Base-by-base conservation (phyloP, 2,329 filamentous ascomycete species). In the Aspergillus unguis region DNA sequence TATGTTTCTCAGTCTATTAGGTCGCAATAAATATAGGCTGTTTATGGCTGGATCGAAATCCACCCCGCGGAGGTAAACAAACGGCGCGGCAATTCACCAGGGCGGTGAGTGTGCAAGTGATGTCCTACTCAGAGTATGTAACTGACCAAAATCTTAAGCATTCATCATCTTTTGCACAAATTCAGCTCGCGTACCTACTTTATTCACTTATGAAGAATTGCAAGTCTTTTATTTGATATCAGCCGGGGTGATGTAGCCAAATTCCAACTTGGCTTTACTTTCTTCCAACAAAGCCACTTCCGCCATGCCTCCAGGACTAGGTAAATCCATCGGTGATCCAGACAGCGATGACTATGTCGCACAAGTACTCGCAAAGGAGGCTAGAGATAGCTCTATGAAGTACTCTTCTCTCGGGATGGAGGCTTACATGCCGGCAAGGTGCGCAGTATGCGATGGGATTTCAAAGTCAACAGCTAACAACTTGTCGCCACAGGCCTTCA, bases 351-450 rank as follows among this genome's bases (percentile, higher is more conserved):
- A 75, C 26, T 90, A 91, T 64, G 85, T 96, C 57, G 90, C 90
- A 11, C 80, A 81, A 44, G 76, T 96, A n/a, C 78, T 97, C 33
- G 83, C 85, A 46, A 83, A 87, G 60, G 92, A 96, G 71, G 92
- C 92, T 9, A 84, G 81, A 54, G 83, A 87, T 53, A 86, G 80
- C 61, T 87, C 86, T 2, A 74, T 87, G 43, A 87, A 83, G 64
- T 94, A 92, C 68, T 87, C 88, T 1, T 75, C 86, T 5, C 78
- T 90, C 65, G 90, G 90, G 7, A 75, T 92, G 57, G 82, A 88
- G 50, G 88, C 86, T 17, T 86, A 84, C 61, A 68, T 80, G 45
- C 75, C 80, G 27, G 76, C 75, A 62, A 78, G 77, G 80, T 83
- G 68, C 56, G 71, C 44, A 48, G 6, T 35, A 2, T 23, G n/a